A percentile compares a stretch with the other conserved stretches of the same genome.
Conservation (phyloP, 2,329 filamentous ascomycete species). For the Penicillium sp. region DNA sequence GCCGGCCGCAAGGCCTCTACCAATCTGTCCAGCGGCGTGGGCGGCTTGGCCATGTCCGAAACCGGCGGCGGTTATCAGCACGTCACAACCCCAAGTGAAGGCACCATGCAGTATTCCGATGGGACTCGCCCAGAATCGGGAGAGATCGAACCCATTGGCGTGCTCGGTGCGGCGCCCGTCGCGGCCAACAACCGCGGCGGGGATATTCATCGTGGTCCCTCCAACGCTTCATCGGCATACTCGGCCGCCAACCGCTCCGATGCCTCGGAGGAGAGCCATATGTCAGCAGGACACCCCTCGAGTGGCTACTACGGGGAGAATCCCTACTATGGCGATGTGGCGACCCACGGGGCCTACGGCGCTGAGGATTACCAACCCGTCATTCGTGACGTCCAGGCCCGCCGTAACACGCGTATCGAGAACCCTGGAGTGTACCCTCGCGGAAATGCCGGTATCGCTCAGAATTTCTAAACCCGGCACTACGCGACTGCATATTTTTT, state of each 20-base stretch:
- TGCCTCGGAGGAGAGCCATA: constrained; percentile 50
- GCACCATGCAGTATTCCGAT: constrained; percentile 57
- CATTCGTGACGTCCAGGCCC: constrained; percentile 85
- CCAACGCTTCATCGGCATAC: constrained; percentile 94
- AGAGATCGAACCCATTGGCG: constrained; percentile 79
- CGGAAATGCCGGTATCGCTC: constrained; percentile 84
- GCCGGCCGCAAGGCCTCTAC: constrained; percentile 81
- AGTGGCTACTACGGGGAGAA: constrained; percentile 51
- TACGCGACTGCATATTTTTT: no score
- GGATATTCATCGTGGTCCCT: constrained; percentile 80
- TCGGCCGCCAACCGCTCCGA: constrained; percentile 73
- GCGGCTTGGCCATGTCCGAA: constrained; percentile 62
- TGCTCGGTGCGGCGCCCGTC: constrained; percentile 63
- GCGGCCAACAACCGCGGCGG: constrained; percentile 58
- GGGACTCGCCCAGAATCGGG: constrained; percentile 50
- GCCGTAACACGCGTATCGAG: constrained; percentile 91
- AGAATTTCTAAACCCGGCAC: constrained; percentile 68
- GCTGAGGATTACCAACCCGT: constrained; percentile 63
- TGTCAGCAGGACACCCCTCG: constrained; percentile 41
- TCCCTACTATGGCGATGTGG: constrained; percentile 49
- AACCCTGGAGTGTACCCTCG: constrained; percentile 83
- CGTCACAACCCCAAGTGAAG: constrained; percentile 58
- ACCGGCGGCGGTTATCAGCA: constrained; percentile 49
- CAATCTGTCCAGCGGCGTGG: constrained; percentile 69
- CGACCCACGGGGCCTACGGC: constrained; percentile 48